Evolutionary conservation across 306 rosid genomes (phyloP), one percentile per base, ranked within the genome.

Genomic region (Arachis hypogaea): DNA sequence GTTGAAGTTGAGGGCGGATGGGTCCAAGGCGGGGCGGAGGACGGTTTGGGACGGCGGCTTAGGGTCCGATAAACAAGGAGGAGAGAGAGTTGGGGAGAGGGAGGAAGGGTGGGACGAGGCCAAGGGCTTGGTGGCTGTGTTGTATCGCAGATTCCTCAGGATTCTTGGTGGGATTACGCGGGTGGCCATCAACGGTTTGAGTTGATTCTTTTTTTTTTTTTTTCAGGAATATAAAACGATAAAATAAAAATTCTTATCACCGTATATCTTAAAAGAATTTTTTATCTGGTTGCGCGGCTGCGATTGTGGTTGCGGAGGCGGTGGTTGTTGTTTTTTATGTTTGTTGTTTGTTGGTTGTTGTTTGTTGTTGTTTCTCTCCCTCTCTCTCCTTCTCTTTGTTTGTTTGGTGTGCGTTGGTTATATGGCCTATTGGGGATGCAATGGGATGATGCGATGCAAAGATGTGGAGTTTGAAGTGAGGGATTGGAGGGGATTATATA

Each of bases 121-220:
- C 12, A 84, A 81, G 10, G 78, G 90, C 43, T 86, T 85, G 1
- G 82, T 69, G 29, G 80, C 80, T n/a, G 81, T 78, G 82, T 77
- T 72, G 67, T 76, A 69, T 0, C 85, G 81, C 40, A 88, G 76
- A 8, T 75, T 75, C 51, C 70, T 80, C 10, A 85, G 84, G 80
- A 88, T 85, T 71, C 84, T 84, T 80, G 83, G 81, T 16, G 86
- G 87, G 74, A 82, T 76, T 4, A 68, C 84, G 38, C 88, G 80
- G 44, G 88, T 85, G 88, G 88, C 88, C 88, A 85, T 85, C 63
- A 75, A 78, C 77, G 82, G 45, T n/a, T 2, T 51, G 57, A 11
- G 1, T 11, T 42, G 59, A 1, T 1, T 9, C 1, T 22, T 22
- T 22, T 22, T 22, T 22, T 18, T 22, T 18, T 22, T 22, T 22